Evolutionary conservation across 345 rosid species (phyloP).

Genomic region (Gossypium ekmanianum): DNA sequence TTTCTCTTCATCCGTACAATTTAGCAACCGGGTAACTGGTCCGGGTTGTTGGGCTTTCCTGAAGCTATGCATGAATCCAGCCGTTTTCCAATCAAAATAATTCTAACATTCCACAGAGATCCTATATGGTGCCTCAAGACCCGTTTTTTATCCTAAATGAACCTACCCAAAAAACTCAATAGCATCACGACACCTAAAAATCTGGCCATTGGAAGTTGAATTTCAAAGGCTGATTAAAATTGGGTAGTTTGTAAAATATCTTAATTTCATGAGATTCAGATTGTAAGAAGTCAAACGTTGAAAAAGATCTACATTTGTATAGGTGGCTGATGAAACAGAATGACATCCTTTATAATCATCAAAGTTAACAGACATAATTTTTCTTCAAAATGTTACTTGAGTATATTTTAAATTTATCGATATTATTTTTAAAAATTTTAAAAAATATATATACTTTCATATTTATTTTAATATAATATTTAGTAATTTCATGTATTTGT

Average conservation of each 20-base stretch:
- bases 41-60: constrained; percentile 85
- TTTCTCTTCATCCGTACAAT: constrained; percentile 87
- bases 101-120: constrained; percentile 95
- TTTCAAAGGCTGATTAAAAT: constrained; percentile 26
- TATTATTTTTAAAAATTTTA: too few species aligned
- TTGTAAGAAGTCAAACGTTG: constrained; percentile 35
- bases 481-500: too few species aligned
- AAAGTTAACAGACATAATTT: too few species aligned
- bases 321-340: constrained; percentile 7
- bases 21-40: constrained; percentile 75
- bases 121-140: constrained; percentile 56
- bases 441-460: too few species aligned
- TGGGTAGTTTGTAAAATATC: constrained; percentile 35
- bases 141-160: constrained; percentile 31
- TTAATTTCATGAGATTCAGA: constrained; percentile 25
- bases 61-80: constrained; percentile 88
- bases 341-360: neutral
- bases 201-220: constrained; percentile 36
- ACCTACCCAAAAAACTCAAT: constrained; percentile 22
- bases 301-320: constrained; percentile 16
- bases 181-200: constrained; percentile 28
- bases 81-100: constrained; percentile 98
- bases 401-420: too few species aligned
- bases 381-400: too few species aligned
- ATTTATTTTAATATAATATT: too few species aligned